Conservation (phyloP, 257 asterid species). For the Perilla frutescens region DNA sequence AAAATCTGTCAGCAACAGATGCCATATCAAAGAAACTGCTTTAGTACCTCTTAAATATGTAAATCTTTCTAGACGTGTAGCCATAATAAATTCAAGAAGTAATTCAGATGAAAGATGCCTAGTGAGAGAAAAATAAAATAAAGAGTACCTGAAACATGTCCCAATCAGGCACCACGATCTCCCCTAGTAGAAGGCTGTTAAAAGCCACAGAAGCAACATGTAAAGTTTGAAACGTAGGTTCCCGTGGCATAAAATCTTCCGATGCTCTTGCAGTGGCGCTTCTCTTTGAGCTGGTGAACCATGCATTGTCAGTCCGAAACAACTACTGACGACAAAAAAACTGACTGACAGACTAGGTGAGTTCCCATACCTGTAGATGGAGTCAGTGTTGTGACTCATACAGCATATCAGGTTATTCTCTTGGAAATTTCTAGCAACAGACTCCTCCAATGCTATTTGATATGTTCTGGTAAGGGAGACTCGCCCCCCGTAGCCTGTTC, state of each 20-base stretch:
- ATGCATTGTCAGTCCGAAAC: slow-evolving; percentile 2
- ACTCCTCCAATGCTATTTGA: slow-evolving; percentile 45
- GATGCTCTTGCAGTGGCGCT: slow-evolving; percentile 62
- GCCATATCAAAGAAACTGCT: neutral
- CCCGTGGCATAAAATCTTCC: slow-evolving; percentile 63
- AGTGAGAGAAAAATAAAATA: neutral
- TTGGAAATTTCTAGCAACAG: slow-evolving; percentile 39
- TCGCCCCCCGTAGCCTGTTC: slow-evolving; percentile 49
- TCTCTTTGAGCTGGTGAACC: slow-evolving; percentile 44
- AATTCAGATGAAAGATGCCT: neutral
- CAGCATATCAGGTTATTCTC: slow-evolving; percentile 48
- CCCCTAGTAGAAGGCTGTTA: slow-evolving; percentile 60
- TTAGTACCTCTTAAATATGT: too few species aligned
- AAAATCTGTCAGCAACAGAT: neutral
- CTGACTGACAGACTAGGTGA: neutral
- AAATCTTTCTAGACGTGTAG: neutral
- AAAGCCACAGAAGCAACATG: slow-evolving; percentile 61
- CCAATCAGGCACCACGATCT: slow-evolving; percentile 67
- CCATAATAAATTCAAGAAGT: too few species aligned
- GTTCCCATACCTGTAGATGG: slow-evolving; percentile 44
- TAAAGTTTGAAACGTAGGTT: slow-evolving; percentile 52
- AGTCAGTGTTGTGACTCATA: slow-evolving; percentile 44
- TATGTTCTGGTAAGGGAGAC: slow-evolving; percentile 38
- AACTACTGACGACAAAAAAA: neutral
- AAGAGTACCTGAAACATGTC: slow-evolving; percentile 63